Evolutionary conservation across 2,329 filamentous ascomycete species (phyloP).

Genomic region (Mycocentrospora acerina): DNA sequence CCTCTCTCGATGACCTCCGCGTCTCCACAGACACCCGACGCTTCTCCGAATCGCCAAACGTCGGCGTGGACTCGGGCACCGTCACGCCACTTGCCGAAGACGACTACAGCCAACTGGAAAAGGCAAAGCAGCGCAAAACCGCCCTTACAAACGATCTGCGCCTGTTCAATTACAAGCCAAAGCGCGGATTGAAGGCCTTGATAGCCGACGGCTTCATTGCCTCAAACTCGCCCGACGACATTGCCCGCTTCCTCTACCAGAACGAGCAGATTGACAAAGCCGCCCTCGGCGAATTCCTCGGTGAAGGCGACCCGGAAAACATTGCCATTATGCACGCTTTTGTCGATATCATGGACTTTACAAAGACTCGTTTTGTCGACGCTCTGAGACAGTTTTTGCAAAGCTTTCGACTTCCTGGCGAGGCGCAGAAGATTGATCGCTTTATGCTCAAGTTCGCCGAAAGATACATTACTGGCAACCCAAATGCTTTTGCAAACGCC

Average conservation of each 20-base stretch:
- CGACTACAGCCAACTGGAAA: constrained; percentile 91
- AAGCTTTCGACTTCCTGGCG: constrained; percentile 89
- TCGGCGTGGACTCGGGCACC: constrained; percentile 52
- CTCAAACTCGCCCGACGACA: constrained; percentile 75
- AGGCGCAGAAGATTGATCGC: constrained; percentile 98
- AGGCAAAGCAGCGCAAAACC: constrained; percentile 90
- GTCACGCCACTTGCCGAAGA: constrained; percentile 64
- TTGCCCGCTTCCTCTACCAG: constrained; percentile 77
- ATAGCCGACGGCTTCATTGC: constrained; percentile 84
- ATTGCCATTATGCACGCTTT: constrained; percentile 99
- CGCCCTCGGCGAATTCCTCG: constrained; percentile 89
- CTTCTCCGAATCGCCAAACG: constrained; percentile 61
- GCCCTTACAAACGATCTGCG: constrained; percentile 85
- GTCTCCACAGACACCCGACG: constrained; percentile 74
- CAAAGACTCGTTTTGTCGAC: constrained; percentile 88
- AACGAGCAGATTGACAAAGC: constrained; percentile 89
- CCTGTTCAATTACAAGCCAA: constrained; percentile 97
- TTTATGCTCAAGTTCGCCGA: constrained; percentile 99
- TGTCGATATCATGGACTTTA: constrained; percentile 92
- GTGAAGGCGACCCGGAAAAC: constrained; percentile 89
- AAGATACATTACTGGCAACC: constrained; percentile 90
- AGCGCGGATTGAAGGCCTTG: constrained; percentile 83
- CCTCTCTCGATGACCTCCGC: constrained; percentile 62
- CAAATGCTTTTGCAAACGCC: constrained; percentile 95
- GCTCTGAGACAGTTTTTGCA: constrained; percentile 89